Base-by-base conservation (phyloP, 192 early-diverging fungal species). In the Phycomyces blakesleeanus region DNA sequence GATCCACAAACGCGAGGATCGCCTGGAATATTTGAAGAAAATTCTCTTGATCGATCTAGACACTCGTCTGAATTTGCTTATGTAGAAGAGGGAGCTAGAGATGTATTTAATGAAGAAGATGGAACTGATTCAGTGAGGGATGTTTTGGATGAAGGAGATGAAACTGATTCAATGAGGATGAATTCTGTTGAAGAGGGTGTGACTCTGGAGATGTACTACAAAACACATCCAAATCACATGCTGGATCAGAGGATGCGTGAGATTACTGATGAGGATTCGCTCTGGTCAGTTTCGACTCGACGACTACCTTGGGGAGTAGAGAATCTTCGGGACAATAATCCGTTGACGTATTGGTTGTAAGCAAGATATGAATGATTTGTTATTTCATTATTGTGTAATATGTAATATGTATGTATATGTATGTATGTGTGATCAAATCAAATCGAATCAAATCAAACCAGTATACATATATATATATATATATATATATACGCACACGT, bases 271-370 rank as follows among this genome's bases (percentile, higher is more conserved):
- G 55, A 64, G 21, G 71, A 77, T 21, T 91, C 89, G 2, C 68
- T 65, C 1, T 87, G 90, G 86, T 79, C 83, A 16, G 75, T 92
- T 7, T 93, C 91, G 16, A 78, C 87, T 15, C 78, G 72, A 58
- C 87, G 87, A 57, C 68, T 73, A 4, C 81, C 79, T 51, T 84
- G 81, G 59, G 87, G 87, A 4, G 67, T 89, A 2, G 77, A 85
- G 3, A 66, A 86, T 27, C 66, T 95, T 24, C 66, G 81, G 9
- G 90, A 93, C 67, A 83, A 84, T 25, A 76, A 80, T 55, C 59
- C 79, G 10, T 77, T 84, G 27, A 92, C 91, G 0, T 95, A 86
- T 64, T 95, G 93, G 93, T 91, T 93, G 89, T 90, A 78, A 55
- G 79, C 69, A 10, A 15, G 11, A 24, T 16, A 20, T n/a, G 16